These are phyloP conservation scores for Xylaria sp. DNA, from an alignment of 2,329 filamentous ascomycete species.

Conservation along the genomic window DNA sequence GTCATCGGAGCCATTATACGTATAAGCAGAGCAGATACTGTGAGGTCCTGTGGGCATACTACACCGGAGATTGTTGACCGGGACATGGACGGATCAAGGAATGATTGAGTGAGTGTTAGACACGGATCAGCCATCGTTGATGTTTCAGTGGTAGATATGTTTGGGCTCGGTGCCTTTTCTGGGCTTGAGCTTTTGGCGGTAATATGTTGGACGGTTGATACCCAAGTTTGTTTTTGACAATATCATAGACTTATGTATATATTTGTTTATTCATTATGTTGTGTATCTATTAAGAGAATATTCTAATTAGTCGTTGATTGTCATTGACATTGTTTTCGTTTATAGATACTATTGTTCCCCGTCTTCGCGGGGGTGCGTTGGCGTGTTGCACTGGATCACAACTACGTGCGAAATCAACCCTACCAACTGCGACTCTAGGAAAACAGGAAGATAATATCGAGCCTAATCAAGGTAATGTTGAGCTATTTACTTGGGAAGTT, in stretches of 20 bases:
- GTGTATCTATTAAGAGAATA: neutral
- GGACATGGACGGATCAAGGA: neutral
- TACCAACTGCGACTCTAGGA: neutral
- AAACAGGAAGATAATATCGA: neutral
- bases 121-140: too few relatives aligned
- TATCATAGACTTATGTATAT: neutral
- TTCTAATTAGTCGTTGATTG: neutral
- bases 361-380: neutral
- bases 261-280: neutral
- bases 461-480: neutral
- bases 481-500: neutral
- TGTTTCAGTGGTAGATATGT: neutral
- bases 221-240: neutral
- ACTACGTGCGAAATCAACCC: neutral
- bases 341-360: neutral
- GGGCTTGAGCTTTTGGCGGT: neutral
- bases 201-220: constrained; percentile 11
- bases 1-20: neutral
- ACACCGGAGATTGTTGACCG: neutral
- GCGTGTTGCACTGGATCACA: neutral
- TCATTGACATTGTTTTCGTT: neutral
- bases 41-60: neutral
- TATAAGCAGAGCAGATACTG: neutral
- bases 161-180: neutral
- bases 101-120: neutral